These are phyloP conservation scores for Acacia crassicarpa DNA, from an alignment of 306 rosid species.

Conservation along the genomic window DNA sequence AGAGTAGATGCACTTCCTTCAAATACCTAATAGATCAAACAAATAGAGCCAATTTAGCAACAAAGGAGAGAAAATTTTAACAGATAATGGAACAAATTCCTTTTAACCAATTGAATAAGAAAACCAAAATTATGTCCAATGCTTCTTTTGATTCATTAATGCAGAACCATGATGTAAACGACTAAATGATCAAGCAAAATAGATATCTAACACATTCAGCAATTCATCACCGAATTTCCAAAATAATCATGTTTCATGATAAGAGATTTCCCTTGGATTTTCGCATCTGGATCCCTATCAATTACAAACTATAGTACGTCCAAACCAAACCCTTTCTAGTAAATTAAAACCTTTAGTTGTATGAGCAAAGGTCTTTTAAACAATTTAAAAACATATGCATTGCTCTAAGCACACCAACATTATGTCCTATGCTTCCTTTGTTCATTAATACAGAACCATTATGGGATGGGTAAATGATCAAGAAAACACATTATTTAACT, in stretches of 20 bases:
- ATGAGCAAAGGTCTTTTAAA: neutral
- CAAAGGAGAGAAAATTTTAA: constrained; percentile 28
- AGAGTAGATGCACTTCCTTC: constrained; percentile 29
- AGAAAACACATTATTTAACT: constrained; percentile 26
- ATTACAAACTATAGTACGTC: constrained; percentile 21
- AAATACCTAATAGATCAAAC: constrained; percentile 32
- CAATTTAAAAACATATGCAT: constrained; percentile 16
- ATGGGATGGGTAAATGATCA: constrained; percentile 23
- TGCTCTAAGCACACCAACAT: constrained; percentile 12
- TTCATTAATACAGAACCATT: constrained; percentile 26
- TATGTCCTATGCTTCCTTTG: constrained; percentile 19
- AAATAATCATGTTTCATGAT: constrained; percentile 30
- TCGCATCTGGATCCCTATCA: constrained; percentile 16
- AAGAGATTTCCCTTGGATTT: constrained; percentile 23
- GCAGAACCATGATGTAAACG: constrained; percentile 7
- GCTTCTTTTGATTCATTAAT: constrained; percentile 31
- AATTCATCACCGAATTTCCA: constrained; percentile 7
- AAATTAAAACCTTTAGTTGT: neutral
- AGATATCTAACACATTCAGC: constrained; percentile 24
- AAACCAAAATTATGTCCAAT: constrained; percentile 10
- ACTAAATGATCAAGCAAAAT: constrained; percentile 25
- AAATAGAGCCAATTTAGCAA: constrained; percentile 29
- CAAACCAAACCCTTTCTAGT: constrained; percentile 22
- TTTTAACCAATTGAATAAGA: neutral
- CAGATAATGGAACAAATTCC: neutral